Evolutionary conservation across 352 stramenopile species (phyloP).

Genomic region (Phytophthora pinifolia): DNA sequence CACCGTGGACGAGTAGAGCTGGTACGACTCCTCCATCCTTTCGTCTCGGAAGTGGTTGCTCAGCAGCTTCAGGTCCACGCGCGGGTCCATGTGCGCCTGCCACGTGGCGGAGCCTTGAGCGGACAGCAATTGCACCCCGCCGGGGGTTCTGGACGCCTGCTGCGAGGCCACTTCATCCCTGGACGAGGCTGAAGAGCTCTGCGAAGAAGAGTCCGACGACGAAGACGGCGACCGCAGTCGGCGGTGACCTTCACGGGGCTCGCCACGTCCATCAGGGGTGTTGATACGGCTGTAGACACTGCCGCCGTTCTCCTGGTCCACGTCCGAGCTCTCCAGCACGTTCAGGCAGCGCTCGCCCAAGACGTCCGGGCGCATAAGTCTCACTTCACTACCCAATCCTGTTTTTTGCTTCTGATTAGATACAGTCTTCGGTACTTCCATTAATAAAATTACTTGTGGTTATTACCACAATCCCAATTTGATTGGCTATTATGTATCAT

Average conservation of each 20-base stretch:
- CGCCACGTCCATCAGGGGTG: constrained; percentile 10
- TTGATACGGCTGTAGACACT: constrained; percentile 14
- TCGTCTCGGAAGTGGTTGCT: constrained; percentile 77
- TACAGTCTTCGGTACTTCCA: too few species aligned
- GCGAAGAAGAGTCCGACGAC: constrained; percentile 24
- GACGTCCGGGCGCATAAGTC: neutral
- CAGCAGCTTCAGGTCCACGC: constrained; percentile 48
- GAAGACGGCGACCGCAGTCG: constrained; percentile 10
- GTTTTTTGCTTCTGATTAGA: too few species aligned
- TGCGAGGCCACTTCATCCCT: constrained; percentile 5
- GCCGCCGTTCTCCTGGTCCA: constrained; percentile 12
- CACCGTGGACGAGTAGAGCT: constrained; percentile 74
- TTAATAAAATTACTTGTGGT: too few species aligned
- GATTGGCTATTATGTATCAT: too few species aligned
- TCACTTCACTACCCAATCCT: too few species aligned
- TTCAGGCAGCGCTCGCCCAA: constrained; percentile 18
- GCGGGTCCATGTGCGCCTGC: constrained; percentile 56
- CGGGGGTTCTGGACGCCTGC: constrained; percentile 4
- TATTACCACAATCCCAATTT: too few species aligned
- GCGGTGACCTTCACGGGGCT: neutral
- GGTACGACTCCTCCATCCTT: constrained; percentile 75
- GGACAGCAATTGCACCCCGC: constrained; percentile 35
- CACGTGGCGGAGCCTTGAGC: constrained; percentile 41
- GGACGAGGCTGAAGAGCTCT: constrained; percentile 16
- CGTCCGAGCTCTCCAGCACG: constrained; percentile 21